Evolutionary conservation across 768 basidiomycete genomes (phyloP), one percentile per base, ranked within the genome.

Genomic region (Kwoniella newhampshirensis): DNA sequence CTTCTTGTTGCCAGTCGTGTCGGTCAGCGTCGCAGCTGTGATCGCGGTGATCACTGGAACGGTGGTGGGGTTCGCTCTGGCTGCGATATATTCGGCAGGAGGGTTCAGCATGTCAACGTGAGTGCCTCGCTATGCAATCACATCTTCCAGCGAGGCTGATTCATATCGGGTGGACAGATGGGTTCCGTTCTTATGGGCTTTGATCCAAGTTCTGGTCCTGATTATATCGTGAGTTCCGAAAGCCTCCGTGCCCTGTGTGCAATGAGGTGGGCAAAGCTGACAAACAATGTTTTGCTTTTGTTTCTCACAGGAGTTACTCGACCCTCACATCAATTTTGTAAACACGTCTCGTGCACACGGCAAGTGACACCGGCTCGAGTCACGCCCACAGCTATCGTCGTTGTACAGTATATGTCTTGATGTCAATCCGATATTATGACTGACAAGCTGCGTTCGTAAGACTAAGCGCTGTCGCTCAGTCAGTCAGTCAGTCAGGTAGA

Each of bases 71-170:
- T 73, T 73, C 46, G 71, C 71, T 23, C 35, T 73, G 40, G 71
- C 71, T 20, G 71, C 71, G 12, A 60, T 73, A 9, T 73, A 73
- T 55, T 62, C 68, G 35, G 68, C 71, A 20, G 71, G 71, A 27
- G 66, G 62, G 3, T 73, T 73, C 46, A 63, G 55, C 51, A 70
- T 73, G 68, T 70, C 68, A 17, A 73, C 71, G 71, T 73, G 57
- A 63, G 68, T 67, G 13, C n/a, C 3, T 7, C 5, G 13, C 4
- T 49, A n/a, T 30, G 48, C 32, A 18, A n/a, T 42, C 13, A 13
- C 26, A 6, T 11, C 9, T 4, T 13, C 28, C 21, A 28, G 26
- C 28, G 13, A 15, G 5, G 35, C 26, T 9, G 12, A 15, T 28
- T 6, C 20, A 15, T 6, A 53, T 42, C 52, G 39, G 15, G 12